Evolutionary conservation across 169 alveolate species (phyloP).

Genomic region (Blepharisma undulans): DNA sequence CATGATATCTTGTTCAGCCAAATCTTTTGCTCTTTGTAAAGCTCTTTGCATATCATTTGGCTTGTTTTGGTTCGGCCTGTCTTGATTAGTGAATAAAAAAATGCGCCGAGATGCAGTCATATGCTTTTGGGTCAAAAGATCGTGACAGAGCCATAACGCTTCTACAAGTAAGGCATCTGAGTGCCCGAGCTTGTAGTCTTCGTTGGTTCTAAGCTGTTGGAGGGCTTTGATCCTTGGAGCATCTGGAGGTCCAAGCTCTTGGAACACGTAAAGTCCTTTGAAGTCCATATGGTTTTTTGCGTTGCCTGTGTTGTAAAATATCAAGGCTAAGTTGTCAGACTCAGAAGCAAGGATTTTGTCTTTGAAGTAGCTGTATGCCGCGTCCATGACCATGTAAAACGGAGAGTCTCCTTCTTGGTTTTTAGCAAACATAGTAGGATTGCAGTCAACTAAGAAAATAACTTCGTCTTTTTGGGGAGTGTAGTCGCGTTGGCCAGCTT

Average conservation of each 20-base stretch:
- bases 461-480: constrained; percentile 19
- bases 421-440: constrained; percentile 4
- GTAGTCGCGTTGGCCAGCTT: background rate
- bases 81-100: constrained; percentile 86
- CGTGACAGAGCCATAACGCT: constrained; percentile 82
- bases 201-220: constrained; percentile 33
- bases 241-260: constrained; percentile 67
- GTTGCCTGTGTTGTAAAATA: constrained; percentile 74
- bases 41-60: constrained; percentile 57
- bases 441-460: constrained; percentile 17
- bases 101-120: constrained; percentile 74
- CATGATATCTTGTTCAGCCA: constrained; percentile 72
- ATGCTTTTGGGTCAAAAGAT: constrained; percentile 56
- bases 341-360: constrained; percentile 82
- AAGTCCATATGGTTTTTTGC: constrained; percentile 65
- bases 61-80: constrained; percentile 73
- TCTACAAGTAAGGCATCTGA: constrained; percentile 57
- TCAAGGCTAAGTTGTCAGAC: constrained; percentile 80
- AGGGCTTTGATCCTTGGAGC: constrained; percentile 67
- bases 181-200: constrained; percentile 44
- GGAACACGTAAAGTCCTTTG: constrained; percentile 59
- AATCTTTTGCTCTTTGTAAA: constrained; percentile 75
- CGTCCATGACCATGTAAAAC: constrained; percentile 25
- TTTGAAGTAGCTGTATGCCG: constrained; percentile 73
- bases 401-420: background rate